Evolutionary conservation across 1,284 basidiomycete genomes (phyloP).

Genomic region (Leccinum variabile): DNA sequence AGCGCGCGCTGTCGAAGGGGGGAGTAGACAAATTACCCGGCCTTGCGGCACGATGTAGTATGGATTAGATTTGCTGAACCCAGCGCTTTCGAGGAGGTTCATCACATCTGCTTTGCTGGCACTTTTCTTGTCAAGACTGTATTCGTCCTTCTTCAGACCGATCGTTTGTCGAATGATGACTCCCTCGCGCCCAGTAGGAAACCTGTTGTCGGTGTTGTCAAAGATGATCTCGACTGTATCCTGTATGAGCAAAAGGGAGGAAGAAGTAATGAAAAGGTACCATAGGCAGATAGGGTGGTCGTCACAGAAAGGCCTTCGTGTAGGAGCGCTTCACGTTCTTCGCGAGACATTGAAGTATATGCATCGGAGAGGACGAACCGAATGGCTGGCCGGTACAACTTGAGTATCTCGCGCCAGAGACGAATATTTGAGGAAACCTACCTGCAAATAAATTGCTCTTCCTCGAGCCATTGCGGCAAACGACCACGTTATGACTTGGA

Average conservation of each 20-base stretch:
- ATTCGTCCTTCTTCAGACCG: slow-evolving; percentile 98
- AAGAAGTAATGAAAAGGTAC: slow-evolving; percentile 42
- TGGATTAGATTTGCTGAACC: slow-evolving; percentile 96
- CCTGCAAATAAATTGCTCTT: slow-evolving; percentile 98
- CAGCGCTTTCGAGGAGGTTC: slow-evolving; percentile 93
- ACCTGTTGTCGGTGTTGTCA: slow-evolving; percentile 88
- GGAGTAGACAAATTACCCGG: slow-evolving; percentile 57
- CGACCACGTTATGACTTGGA: slow-evolving; percentile 89
- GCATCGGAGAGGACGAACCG: slow-evolving; percentile 98
- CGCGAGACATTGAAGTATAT: slow-evolving; percentile 92
- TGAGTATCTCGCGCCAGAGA: slow-evolving; percentile 10
- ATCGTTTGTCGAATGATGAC: slow-evolving; percentile 90
- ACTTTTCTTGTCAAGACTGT: slow-evolving; percentile 94
- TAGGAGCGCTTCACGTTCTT: slow-evolving; percentile 89
- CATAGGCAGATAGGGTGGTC: slow-evolving; percentile 91
- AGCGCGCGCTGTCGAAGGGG: not conserved
- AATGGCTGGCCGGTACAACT: slow-evolving; percentile 60
- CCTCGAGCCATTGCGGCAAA: slow-evolving; percentile 92
- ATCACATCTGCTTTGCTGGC: slow-evolving; percentile 97
- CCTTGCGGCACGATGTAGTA: slow-evolving; percentile 99
- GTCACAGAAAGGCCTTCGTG: slow-evolving; percentile 91
- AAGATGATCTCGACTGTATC: slow-evolving; percentile 77
- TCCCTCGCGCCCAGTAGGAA: slow-evolving; percentile 85
- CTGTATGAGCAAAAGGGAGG: slow-evolving; percentile 20
- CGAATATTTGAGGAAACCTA: slow-evolving; percentile 28